phyloP scores from a whole-genome alignment of 345 rosid species.

The Euphorbia pulcherrima region DNA sequence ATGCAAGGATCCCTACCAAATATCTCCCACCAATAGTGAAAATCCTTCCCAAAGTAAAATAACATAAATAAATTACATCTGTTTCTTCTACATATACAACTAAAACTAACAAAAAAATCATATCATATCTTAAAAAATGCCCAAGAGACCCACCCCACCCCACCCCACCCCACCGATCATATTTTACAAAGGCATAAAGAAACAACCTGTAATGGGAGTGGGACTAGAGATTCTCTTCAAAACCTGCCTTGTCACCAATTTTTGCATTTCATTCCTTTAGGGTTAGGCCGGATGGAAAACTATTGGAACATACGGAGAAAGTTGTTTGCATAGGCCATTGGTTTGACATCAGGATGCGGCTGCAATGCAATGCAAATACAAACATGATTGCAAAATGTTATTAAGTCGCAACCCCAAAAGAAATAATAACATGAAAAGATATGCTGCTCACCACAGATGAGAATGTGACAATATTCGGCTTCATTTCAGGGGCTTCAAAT shows the following conservation, averaged over 20 bases:
- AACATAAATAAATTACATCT: too few species aligned
- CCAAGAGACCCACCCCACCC: too few species aligned
- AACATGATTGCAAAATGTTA: too few species aligned
- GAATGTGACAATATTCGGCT: slow-evolving; percentile 86
- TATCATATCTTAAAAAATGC: too few species aligned
- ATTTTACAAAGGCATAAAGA: slow-evolving; percentile 13
- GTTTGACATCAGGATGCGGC: slow-evolving; percentile 96
- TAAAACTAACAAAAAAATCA: too few species aligned
- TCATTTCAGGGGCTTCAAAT: slow-evolving; percentile 84
- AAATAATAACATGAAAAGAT: neutral
- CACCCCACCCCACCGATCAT: too few species aligned
- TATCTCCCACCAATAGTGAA: too few species aligned
- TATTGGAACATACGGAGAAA: slow-evolving; percentile 36
- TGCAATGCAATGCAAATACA: slow-evolving; percentile 32
- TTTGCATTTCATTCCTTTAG: neutral
- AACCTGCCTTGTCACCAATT: neutral
- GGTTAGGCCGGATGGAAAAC: neutral
- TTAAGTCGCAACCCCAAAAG: neutral
- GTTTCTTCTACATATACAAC: too few species aligned
- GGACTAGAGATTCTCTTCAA: slow-evolving; percentile 11
- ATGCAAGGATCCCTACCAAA: too few species aligned
- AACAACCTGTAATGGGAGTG: neutral
- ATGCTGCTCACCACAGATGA: slow-evolving; percentile 81
- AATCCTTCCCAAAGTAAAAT: too few species aligned
- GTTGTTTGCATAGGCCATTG: slow-evolving; percentile 96